phyloP scores from a whole-genome alignment of 306 rosid species.

The Lablab purpureus region DNA sequence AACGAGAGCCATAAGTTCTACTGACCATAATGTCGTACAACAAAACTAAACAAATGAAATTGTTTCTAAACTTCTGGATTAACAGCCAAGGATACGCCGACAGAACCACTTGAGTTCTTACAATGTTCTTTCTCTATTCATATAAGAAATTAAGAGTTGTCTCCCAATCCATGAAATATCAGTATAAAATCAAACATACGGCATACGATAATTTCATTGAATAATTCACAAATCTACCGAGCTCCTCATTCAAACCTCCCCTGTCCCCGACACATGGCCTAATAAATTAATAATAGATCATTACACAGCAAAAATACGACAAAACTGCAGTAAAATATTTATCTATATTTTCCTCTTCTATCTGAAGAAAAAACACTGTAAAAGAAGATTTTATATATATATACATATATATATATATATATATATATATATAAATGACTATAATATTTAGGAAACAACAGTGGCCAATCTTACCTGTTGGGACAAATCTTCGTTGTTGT shows the following conservation, averaged over 20 bases:
- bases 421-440: no score
- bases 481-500: constrained; percentile 28
- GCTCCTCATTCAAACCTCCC: background rate
- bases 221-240: constrained; percentile 31
- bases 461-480: background rate
- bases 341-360: constrained; percentile 30
- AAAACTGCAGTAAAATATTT: constrained; percentile 31
- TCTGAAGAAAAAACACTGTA: constrained; percentile 3
- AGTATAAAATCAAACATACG: background rate
- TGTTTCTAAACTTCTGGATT: no score
- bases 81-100: no score
- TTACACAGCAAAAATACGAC: constrained; percentile 30
- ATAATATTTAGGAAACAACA: background rate
- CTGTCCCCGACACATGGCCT: constrained; percentile 10
- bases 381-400: no score
- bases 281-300: background rate
- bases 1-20: no score
- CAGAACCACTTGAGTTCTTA: no score
- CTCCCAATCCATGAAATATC: constrained; percentile 6
- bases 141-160: background rate
- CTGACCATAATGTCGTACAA: no score
- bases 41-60: no score
- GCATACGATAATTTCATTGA: constrained; percentile 4
- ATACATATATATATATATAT: no score
- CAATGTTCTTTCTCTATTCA: background rate